Base-by-base conservation (phyloP, 768 basidiomycete species). In the Melanogaster broomeanus region DNA sequence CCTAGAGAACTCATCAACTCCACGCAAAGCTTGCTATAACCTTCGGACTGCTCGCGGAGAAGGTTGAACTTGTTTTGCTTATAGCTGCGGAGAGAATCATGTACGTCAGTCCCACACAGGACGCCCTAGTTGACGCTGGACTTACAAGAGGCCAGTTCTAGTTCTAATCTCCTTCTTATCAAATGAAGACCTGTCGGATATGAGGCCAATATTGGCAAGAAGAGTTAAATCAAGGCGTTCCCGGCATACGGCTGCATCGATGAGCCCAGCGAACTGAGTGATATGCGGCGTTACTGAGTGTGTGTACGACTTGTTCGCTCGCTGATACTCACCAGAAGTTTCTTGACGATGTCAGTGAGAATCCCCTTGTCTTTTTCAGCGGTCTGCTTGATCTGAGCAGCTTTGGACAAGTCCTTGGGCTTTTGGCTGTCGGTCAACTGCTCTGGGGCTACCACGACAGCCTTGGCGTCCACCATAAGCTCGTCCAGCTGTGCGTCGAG, bases 21-120 rank as follows among this genome's bases (percentile, higher is more conserved):
- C 10, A 88, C 83, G 24, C 87, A 82, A 28, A 98, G 82, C 69
- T 95, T 94, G 67, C 92, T 92, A 73, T 93, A 99, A 8, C 97
- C 97, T 74, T 98, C 96, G 1, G 94, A 94, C 61, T 97, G 92
- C 73, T 99, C 97, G 33, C 97, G 88, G 15, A 98, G 81, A 34
- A 99, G 81, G 65, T 98, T 99, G 77, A 95, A 96, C 71, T 98
- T 99, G 74, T 93, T 93, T 70, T 99, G 96, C 69, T 93, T 94
- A 75, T 94, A 96, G 67, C 92, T 95, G 64, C n/a, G 47, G 39
- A 45, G 25, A 40, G 24, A 35, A 50, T 7, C n/a, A 37, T 19
- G 31, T 49, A 48, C 2, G 31, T 57, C 33, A 56, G 41, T 18
- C 4, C 34, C 12, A 47, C 21, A 28, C 13, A 53, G 22, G 8